Conservation (phyloP, 768 basidiomycete genomes). For the Rhizopogon vesiculosus region DNA sequence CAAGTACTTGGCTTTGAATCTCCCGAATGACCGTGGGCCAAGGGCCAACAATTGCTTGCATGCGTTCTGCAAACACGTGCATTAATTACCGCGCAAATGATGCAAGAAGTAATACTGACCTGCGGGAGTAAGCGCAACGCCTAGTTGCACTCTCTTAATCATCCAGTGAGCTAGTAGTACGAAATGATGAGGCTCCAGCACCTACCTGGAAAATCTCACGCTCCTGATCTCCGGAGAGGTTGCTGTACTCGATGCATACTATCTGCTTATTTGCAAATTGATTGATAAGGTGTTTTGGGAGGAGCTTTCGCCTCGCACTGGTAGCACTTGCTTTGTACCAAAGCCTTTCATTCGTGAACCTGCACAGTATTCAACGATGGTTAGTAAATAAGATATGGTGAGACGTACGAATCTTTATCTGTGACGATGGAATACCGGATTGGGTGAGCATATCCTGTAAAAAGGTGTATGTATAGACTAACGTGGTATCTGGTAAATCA, state of each 20-base stretch:
- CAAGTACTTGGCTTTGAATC: constrained; percentile 32
- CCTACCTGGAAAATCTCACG: constrained; percentile 62
- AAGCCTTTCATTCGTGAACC: constrained; percentile 31
- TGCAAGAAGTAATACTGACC: constrained; percentile 25
- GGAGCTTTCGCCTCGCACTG: constrained; percentile 23
- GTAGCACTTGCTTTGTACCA: constrained; percentile 28
- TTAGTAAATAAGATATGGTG: background rate
- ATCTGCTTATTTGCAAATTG: constrained; percentile 43
- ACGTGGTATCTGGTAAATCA: constrained; percentile 37
- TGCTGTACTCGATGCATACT: constrained; percentile 49
- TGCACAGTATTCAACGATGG: background rate
- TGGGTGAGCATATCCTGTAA: constrained; percentile 5
- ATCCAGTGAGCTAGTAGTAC: background rate
- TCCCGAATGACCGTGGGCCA: constrained; percentile 39
- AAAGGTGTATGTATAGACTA: constrained; percentile 13
- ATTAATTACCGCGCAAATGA: background rate
- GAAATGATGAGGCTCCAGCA: background rate
- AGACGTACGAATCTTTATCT: constrained; percentile 39
- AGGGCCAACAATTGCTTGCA: constrained; percentile 45
- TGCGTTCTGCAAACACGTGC: constrained; percentile 33
- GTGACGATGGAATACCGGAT: background rate
- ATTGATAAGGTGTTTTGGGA: constrained; percentile 28
- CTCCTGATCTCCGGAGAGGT: constrained; percentile 47
- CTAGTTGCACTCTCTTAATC: constrained; percentile 45
- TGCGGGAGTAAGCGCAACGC: constrained; percentile 44